Percentiles rank a stretch among this genome's conserved stretches.
phyloP scores from a whole-genome alignment of 2,329 filamentous ascomycete species.

The Dactylellina haptotyla region DNA sequence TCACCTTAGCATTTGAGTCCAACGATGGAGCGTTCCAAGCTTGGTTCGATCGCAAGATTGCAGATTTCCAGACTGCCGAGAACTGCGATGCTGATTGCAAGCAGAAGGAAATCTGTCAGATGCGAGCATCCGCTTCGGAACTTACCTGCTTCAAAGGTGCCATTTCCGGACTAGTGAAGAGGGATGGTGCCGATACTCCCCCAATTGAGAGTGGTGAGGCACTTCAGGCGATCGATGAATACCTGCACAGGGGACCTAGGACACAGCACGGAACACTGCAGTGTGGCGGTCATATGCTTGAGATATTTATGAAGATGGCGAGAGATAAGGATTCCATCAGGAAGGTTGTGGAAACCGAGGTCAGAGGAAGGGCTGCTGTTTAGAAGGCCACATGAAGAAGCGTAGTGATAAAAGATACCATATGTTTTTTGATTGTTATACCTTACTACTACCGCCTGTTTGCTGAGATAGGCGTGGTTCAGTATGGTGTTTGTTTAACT shows the following conservation, averaged over 20 bases:
- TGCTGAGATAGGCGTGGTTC: not conserved
- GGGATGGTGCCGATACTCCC: conserved; percentile 6
- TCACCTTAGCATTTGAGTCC: conserved; percentile 66
- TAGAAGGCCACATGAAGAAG: not conserved
- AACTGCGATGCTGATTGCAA: conserved; percentile 64
- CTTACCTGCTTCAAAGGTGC: conserved; percentile 64
- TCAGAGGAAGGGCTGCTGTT: conserved; percentile 15
- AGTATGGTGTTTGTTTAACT: conserved; percentile 12
- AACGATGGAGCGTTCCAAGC: conserved; percentile 64
- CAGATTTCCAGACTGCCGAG: conserved; percentile 63
- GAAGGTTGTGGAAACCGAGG: conserved; percentile 33
- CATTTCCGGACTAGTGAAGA: conserved; percentile 20
- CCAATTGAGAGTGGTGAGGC: conserved; percentile 37
- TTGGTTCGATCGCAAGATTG: conserved; percentile 65
- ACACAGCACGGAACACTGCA: conserved; percentile 47
- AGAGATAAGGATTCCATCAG: conserved; percentile 46
- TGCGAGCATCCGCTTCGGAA: conserved; percentile 67
- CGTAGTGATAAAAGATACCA: conserved; percentile 31
- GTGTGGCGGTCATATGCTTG: conserved; percentile 46
- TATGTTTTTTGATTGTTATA: conserved; percentile 30
- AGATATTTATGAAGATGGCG: conserved; percentile 42
- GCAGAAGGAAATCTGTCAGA: conserved; percentile 65
- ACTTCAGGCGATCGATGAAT: conserved; percentile 24
- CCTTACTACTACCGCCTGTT: not conserved
- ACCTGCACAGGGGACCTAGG: conserved; percentile 38